phyloP scores from a whole-genome alignment of 257 asterid species.

The Plantago major region DNA sequence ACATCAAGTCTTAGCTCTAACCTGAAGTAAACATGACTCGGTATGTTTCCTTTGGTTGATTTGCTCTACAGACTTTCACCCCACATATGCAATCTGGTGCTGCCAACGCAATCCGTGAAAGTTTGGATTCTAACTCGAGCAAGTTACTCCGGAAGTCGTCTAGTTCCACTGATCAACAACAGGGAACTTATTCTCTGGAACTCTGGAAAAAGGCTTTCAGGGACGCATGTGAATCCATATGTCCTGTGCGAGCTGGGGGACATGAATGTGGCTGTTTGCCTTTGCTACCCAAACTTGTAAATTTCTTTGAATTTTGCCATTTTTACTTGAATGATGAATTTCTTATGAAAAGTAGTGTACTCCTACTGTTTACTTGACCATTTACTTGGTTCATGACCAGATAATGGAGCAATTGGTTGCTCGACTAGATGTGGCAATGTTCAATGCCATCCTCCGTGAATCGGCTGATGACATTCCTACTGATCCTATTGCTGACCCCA shows the following conservation, averaged over 20 bases:
- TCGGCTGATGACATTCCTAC: constrained; percentile 78
- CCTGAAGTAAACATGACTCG: neutral
- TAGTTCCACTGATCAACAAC: constrained; percentile 42
- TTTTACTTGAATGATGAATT: neutral
- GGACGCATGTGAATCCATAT: constrained; percentile 79
- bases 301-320: neutral
- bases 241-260: constrained; percentile 86
- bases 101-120: constrained; percentile 35
- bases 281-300: constrained; percentile 70
- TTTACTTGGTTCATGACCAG: constrained; percentile 28
- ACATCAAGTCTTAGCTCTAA: too few species aligned
- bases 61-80: constrained; percentile 53
- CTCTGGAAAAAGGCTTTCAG: constrained; percentile 84
- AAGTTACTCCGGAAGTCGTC: constrained; percentile 35
- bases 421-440: constrained; percentile 84
- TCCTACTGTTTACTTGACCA: neutral
- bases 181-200: constrained; percentile 51
- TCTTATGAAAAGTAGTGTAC: too few species aligned
- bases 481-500: constrained; percentile 86
- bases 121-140: constrained; percentile 29
- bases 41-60: constrained; percentile 13
- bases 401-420: constrained; percentile 77
- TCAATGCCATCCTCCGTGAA: constrained; percentile 78
- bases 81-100: constrained; percentile 83
- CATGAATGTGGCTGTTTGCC: constrained; percentile 83